These are phyloP conservation scores for Dalbergia oliveri DNA, from an alignment of 306 rosid species.

Conservation along the genomic window DNA sequence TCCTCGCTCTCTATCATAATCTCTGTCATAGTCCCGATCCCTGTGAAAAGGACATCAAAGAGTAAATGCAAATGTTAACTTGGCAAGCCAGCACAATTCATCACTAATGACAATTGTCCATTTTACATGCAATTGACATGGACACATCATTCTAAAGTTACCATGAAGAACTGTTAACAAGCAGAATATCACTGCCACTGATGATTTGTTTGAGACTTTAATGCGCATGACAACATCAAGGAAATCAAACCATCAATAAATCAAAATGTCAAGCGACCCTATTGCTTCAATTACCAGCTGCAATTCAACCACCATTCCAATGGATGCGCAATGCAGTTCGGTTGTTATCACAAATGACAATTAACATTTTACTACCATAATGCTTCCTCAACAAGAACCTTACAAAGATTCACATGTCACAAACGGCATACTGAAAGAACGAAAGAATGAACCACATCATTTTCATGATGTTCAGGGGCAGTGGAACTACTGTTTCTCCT, in stretches of 20 bases:
- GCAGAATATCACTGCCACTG: background rate
- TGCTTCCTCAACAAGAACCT: background rate
- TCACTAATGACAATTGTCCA: constrained; percentile 15
- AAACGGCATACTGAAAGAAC: background rate
- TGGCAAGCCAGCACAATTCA: background rate
- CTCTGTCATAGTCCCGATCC: constrained; percentile 93
- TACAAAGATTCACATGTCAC: constrained; percentile 9
- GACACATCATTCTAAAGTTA: background rate
- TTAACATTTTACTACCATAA: background rate
- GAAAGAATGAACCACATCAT: background rate
- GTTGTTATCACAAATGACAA: constrained; percentile 7
- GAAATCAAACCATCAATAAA: constrained; percentile 10
- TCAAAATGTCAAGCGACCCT: constrained; percentile 12
- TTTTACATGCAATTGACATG: background rate
- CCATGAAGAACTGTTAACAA: constrained; percentile 6
- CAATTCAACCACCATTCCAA: constrained; percentile 27
- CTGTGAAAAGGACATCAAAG: constrained; percentile 52
- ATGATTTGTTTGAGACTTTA: background rate
- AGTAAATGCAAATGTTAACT: constrained; percentile 16
- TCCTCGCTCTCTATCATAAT: constrained; percentile 77
- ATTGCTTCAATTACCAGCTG: constrained; percentile 4
- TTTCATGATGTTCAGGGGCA: background rate
- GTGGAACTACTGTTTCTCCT: background rate
- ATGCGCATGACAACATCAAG: constrained; percentile 23
- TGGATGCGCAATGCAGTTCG: background rate